These are phyloP conservation scores for Chaetomium strumarium DNA, from an alignment of 2,329 filamentous ascomycete species.

Conservation along the genomic window DNA sequence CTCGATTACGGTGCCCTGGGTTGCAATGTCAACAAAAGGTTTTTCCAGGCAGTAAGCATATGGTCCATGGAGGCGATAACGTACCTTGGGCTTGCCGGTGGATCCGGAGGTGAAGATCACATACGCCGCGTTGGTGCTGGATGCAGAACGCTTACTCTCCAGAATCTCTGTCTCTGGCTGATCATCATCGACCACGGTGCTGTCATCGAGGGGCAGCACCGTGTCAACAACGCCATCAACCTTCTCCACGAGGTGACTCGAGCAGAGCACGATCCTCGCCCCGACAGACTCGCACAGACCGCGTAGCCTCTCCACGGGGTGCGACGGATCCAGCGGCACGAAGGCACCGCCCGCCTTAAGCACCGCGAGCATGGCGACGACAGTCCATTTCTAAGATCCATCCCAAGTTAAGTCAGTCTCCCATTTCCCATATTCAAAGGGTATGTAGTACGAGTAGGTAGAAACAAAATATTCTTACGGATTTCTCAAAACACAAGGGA, in stretches of 20 bases:
- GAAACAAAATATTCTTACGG: constrained; percentile 14
- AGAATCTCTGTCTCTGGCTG: neutral
- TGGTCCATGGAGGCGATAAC: neutral
- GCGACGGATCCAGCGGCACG: constrained; percentile 24
- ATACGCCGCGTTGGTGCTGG: constrained; percentile 19
- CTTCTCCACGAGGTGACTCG: constrained; percentile 9
- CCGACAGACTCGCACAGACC: constrained; percentile 20
- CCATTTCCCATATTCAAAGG: too few species aligned
- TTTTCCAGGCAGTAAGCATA: neutral
- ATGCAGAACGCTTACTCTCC: neutral
- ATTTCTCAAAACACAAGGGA: constrained; percentile 30
- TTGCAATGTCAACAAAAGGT: neutral
- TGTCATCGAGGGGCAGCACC: constrained; percentile 13
- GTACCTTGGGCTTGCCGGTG: constrained; percentile 23
- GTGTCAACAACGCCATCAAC: constrained; percentile 13
- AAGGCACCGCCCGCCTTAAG: constrained; percentile 25
- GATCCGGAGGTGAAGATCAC: constrained; percentile 25
- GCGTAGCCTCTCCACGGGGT: constrained; percentile 22
- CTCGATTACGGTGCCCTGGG: constrained; percentile 20
- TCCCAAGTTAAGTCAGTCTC: neutral
- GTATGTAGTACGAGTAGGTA: neutral
- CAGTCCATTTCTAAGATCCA: constrained; percentile 22
- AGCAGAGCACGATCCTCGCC: constrained; percentile 19
- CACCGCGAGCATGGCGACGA: constrained; percentile 24
- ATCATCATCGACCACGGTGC: neutral